phyloP scores from a whole-genome alignment of 495 filamentous ascomycete genomes.

The Hyphodiscus hymeniophilus region DNA sequence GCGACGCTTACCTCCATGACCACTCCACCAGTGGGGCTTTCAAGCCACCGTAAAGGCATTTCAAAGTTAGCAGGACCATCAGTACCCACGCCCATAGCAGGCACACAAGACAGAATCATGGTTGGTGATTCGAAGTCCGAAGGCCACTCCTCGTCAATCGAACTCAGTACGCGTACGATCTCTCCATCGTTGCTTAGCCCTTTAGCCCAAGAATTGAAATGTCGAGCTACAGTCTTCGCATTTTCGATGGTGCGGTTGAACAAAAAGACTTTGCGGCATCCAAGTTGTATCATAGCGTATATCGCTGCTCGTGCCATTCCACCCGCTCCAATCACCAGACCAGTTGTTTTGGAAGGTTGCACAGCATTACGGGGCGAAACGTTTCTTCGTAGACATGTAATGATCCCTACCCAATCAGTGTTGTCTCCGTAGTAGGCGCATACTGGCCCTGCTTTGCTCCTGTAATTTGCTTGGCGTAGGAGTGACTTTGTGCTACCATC shows the following conservation, averaged over 20 bases:
- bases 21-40: constrained; percentile 70
- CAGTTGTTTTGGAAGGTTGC: constrained; percentile 56
- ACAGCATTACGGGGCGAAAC: constrained; percentile 75
- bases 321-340: constrained; percentile 69
- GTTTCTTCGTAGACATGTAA: constrained; percentile 49
- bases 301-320: constrained; percentile 76
- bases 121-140: constrained; percentile 53
- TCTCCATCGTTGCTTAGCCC: constrained; percentile 36
- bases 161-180: constrained; percentile 52
- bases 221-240: constrained; percentile 56
- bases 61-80: constrained; percentile 64
- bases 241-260: constrained; percentile 54
- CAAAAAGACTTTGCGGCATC: constrained; percentile 72
- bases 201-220: constrained; percentile 57
- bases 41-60: constrained; percentile 66
- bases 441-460: constrained; percentile 57
- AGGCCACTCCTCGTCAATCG: constrained; percentile 58
- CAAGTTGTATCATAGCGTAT: constrained; percentile 70
- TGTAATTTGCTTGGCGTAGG: constrained; percentile 49
- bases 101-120: constrained; percentile 71
- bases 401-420: constrained; percentile 75
- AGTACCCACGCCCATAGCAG: constrained; percentile 54
- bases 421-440: constrained; percentile 73
- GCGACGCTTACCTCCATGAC: constrained; percentile 53
- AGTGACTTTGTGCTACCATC: constrained; percentile 59